Evolutionary conservation across 306 rosid species (phyloP).

Genomic region (Quercus rubra): DNA sequence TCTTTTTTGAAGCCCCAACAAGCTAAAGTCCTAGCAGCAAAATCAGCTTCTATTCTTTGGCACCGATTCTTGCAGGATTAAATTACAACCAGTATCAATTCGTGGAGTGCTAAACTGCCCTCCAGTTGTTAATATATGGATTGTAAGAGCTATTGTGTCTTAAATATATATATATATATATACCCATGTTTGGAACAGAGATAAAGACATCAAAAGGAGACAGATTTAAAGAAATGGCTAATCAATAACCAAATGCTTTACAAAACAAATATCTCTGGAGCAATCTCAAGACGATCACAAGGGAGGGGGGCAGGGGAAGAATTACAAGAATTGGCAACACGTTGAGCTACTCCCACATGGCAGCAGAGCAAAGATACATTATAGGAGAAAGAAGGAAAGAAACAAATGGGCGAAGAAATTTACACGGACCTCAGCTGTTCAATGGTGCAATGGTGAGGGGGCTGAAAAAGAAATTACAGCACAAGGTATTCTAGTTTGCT

Average conservation of each 20-base stretch:
- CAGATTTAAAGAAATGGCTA: neutral
- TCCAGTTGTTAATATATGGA: too few species aligned
- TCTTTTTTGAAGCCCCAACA: too few species aligned
- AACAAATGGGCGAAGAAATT: conserved; percentile 41
- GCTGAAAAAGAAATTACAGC: conserved; percentile 1
- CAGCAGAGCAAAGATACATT: conserved; percentile 10
- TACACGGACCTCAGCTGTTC: conserved; percentile 40
- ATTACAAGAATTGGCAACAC: conserved; percentile 16
- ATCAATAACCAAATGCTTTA: conserved; percentile 23
- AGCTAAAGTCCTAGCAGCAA: too few species aligned
- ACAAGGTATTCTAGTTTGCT: conserved; percentile 22
- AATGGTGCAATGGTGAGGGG: conserved; percentile 6
- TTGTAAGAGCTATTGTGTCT: too few species aligned
- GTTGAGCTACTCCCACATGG: conserved; percentile 22
- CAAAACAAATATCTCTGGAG: conserved; percentile 14
- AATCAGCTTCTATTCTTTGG: too few species aligned
- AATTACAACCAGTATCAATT: too few species aligned
- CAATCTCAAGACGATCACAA: conserved; percentile 1
- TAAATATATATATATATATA: too few species aligned
- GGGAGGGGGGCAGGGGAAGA: neutral
- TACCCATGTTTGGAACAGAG: neutral
- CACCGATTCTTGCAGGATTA: too few species aligned
- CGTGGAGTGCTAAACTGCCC: too few species aligned
- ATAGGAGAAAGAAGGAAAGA: conserved; percentile 10
- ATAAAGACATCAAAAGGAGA: neutral